Evolutionary conservation across 805 yeast genomes (phyloP), one percentile per base, ranked within the genome.

Genomic region (Wickerhamiella spandovensis): DNA sequence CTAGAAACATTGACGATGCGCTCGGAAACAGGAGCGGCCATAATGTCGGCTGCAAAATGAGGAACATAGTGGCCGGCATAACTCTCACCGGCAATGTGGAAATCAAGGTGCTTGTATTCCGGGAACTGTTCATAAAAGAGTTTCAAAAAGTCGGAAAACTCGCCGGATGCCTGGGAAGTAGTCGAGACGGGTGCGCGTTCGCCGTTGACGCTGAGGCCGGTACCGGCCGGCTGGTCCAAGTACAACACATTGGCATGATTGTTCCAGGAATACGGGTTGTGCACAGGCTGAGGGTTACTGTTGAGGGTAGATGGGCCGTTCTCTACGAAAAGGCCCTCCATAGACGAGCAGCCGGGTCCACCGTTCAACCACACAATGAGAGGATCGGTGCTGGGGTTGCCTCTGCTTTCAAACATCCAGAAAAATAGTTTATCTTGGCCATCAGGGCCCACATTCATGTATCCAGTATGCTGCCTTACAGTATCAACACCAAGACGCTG

Each of bases 41-140:
- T 56, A 47, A 78, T 74, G 54, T 76, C 79, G 37, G 73, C 71
- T 17, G 82, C 82, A 59, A 78, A 84, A 10, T 76, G 84, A 20
- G 98, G 98, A 56, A 89, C 84, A 68, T 90, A 89, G 64, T 87
- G 94, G 47, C 97, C 96, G 20, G 90, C 96, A 62, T 89, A 88
- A 9, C 94, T 83, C 64, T 88, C 96, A 57, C 96, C 96, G 44
- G 95, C 82, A 64, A 88, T 84, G 66, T 87, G 95, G 76, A 88
- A 84, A 46, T 74, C 73, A 51, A 53, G 46, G 51, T 73, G 66
- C 35, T 71, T 60, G 64, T 79, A 79, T 61, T 85, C 76, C 35
- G 95, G 94, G 73, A 85, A 87, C 60, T 80, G 79, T 63, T 80
- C 77, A 74, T 81, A 90, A 70, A 90, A 89, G 56, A 88, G 71